A percentile compares a stretch with the other conserved stretches of the same genome.
These are phyloP conservation scores for Trichoderma oligosporum DNA, from an alignment of 2,329 filamentous ascomycete genomes.

Conservation along the genomic window DNA sequence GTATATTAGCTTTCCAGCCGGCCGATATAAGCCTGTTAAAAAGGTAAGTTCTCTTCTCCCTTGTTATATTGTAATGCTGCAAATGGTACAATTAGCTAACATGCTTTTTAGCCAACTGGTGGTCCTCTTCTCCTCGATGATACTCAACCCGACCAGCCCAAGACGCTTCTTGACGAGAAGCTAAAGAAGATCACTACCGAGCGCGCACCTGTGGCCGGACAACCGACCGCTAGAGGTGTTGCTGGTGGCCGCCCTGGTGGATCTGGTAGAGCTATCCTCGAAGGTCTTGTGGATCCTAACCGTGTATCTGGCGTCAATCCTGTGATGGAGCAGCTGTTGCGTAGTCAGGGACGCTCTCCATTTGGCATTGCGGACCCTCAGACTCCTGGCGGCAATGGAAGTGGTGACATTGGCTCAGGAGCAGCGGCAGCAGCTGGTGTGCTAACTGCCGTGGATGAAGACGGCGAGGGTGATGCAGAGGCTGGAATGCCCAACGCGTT, in stretches of 20 bases:
- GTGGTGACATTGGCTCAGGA: slow-evolving; percentile 43
- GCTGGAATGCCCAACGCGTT: slow-evolving; percentile 68
- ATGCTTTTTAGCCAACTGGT: slow-evolving; percentile 67
- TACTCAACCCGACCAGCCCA: slow-evolving; percentile 71
- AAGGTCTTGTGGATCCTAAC: slow-evolving; percentile 33
- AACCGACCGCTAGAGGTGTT: slow-evolving; percentile 28
- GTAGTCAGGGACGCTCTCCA: slow-evolving; percentile 35
- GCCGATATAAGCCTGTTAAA: slow-evolving; percentile 86
- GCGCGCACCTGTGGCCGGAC: slow-evolving; percentile 56
- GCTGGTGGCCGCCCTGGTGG: slow-evolving; percentile 35
- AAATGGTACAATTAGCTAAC: slow-evolving; percentile 28
- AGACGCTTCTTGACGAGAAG: slow-evolving; percentile 84
- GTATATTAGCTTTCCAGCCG: slow-evolving; percentile 87
- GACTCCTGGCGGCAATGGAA: slow-evolving; percentile 40
- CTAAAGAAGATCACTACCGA: slow-evolving; percentile 73
- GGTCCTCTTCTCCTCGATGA: slow-evolving; percentile 90
- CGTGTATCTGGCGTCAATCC: slow-evolving; percentile 33
- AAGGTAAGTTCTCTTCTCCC: slow-evolving; percentile 55
- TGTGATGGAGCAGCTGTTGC: slow-evolving; percentile 43
- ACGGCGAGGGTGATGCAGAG: slow-evolving; percentile 69
- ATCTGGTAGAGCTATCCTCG: slow-evolving; percentile 35
- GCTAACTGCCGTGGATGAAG: slow-evolving; percentile 83
- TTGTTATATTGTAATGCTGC: too few species aligned
- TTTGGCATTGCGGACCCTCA: slow-evolving; percentile 32
- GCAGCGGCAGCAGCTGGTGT: slow-evolving; percentile 74